Percentiles rank a stretch among this genome's conserved stretches.
Evolutionary conservation across 2,329 filamentous ascomycete genomes (phyloP).

Genomic region (Mycocentrospora acerina): DNA sequence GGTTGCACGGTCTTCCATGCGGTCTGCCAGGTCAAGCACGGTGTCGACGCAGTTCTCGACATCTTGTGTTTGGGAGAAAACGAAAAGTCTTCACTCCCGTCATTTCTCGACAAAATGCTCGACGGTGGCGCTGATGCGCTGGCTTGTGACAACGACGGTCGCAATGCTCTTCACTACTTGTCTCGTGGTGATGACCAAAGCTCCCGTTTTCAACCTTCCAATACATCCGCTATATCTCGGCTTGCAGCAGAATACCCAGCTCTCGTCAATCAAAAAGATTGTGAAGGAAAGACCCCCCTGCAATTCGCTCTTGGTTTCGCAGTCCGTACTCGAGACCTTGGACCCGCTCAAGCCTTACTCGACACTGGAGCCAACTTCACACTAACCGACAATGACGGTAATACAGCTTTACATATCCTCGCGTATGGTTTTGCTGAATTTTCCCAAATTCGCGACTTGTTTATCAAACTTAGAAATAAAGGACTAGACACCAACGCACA

Average conservation of each 20-base stretch:
- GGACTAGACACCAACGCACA: slow-evolving; percentile 16
- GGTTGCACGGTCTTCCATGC: slow-evolving; percentile 9
- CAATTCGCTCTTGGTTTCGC: too few species aligned
- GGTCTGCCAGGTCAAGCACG: neutral
- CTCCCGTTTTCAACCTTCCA: too few species aligned
- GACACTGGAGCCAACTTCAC: slow-evolving; percentile 6
- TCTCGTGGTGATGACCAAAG: slow-evolving; percentile 1
- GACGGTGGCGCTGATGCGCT: too few species aligned
- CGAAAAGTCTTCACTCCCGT: too few species aligned
- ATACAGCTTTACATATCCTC: slow-evolving; percentile 15
- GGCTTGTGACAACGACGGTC: too few species aligned
- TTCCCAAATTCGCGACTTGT: neutral
- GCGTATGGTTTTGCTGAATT: neutral
- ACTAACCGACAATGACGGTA: slow-evolving; percentile 5
- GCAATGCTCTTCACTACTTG: slow-evolving; percentile 11
- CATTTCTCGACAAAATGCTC: too few species aligned
- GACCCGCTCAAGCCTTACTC: slow-evolving; percentile 6
- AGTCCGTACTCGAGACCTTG: neutral
- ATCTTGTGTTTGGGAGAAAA: slow-evolving; percentile 3
- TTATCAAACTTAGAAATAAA: slow-evolving; percentile 2
- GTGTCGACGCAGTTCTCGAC: slow-evolving; percentile 6
- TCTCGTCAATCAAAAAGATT: too few species aligned
- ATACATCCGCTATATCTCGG: too few species aligned
- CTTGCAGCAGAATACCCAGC: too few species aligned
- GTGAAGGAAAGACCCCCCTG: slow-evolving; percentile 9